phyloP scores from a whole-genome alignment of 805 yeast genomes.

The Brettanomyces naardenensis region DNA sequence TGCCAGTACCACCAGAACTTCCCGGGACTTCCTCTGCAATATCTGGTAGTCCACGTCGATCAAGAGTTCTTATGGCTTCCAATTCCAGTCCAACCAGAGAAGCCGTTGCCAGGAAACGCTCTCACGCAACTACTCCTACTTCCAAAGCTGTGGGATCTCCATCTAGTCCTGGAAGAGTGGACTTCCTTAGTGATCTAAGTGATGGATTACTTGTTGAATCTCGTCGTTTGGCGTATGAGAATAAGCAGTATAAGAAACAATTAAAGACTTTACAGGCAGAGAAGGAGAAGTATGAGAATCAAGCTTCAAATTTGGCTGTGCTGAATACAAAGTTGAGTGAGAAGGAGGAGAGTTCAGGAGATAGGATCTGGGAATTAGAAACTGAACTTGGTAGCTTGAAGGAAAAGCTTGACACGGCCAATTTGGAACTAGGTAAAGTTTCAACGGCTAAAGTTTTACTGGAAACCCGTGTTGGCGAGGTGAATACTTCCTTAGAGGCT shows the following conservation, averaged over 20 bases:
- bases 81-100: neutral
- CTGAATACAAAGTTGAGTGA: constrained; percentile 26
- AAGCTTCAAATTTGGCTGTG: constrained; percentile 27
- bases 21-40: neutral
- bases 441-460: constrained; percentile 25
- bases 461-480: constrained; percentile 20
- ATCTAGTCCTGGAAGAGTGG: constrained; percentile 41
- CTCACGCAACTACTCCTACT: neutral
- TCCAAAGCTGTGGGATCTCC: neutral
- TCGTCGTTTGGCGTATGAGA: constrained; percentile 60
- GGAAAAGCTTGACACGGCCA: constrained; percentile 34
- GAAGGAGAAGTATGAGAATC: constrained; percentile 28
- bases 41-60: neutral
- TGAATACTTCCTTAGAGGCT: constrained; percentile 43
- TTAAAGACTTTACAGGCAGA: constrained; percentile 36
- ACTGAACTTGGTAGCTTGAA: constrained; percentile 33
- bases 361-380: constrained; percentile 66
- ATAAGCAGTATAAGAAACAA: constrained; percentile 37
- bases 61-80: neutral
- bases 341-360: constrained; percentile 44
- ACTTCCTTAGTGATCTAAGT: constrained; percentile 66
- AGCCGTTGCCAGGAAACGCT: neutral
- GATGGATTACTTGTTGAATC: constrained; percentile 66
- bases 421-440: constrained; percentile 34
- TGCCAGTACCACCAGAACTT: neutral